A percentile compares a stretch with the other conserved stretches of the same genome.
phyloP scores from a whole-genome alignment of 495 filamentous ascomycete species.

The Tirmania nivea region DNA sequence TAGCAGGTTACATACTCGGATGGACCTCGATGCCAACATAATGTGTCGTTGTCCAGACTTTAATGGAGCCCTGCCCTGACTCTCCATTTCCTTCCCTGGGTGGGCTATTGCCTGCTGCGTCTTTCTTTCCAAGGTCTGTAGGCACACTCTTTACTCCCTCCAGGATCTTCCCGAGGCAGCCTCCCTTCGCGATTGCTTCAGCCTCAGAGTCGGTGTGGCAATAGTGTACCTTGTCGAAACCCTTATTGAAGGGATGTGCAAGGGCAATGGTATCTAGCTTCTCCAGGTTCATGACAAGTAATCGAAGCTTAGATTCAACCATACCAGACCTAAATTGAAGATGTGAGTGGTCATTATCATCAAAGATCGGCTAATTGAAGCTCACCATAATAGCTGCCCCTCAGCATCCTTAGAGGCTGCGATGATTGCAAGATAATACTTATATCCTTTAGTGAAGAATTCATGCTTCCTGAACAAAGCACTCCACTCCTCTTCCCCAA shows the following conservation, averaged over 20 bases:
- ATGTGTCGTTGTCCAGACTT: constrained; percentile 64
- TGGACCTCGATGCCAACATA: constrained; percentile 64
- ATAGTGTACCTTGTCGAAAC: constrained; percentile 58
- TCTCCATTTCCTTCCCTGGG: constrained; percentile 22
- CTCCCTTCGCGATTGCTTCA: constrained; percentile 36
- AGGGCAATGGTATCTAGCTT: constrained; percentile 48
- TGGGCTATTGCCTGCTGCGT: constrained; percentile 25
- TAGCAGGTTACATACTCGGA: constrained; percentile 32
- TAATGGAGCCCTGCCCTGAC: constrained; percentile 13
- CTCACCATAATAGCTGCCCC: constrained; percentile 52
- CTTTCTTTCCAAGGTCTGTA: constrained; percentile 22
- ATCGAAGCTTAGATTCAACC: constrained; percentile 77
- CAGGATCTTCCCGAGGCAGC: constrained; percentile 9
- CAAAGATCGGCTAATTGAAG: not conserved
- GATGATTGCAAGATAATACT: constrained; percentile 79
- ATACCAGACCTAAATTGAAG: constrained; percentile 38
- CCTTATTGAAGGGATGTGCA: constrained; percentile 82
- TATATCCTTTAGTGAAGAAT: constrained; percentile 82
- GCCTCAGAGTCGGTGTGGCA: constrained; percentile 50
- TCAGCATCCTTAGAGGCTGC: constrained; percentile 72
- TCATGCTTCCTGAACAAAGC: constrained; percentile 70
- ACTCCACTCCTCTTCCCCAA: constrained; percentile 55
- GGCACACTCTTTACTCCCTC: constrained; percentile 31
- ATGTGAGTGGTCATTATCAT: constrained; percentile 3
- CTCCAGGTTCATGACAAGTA: constrained; percentile 64